Base-by-base conservation (phyloP, 2,329 filamentous ascomycete species). In the Lasiodiplodia theobromae region DNA sequence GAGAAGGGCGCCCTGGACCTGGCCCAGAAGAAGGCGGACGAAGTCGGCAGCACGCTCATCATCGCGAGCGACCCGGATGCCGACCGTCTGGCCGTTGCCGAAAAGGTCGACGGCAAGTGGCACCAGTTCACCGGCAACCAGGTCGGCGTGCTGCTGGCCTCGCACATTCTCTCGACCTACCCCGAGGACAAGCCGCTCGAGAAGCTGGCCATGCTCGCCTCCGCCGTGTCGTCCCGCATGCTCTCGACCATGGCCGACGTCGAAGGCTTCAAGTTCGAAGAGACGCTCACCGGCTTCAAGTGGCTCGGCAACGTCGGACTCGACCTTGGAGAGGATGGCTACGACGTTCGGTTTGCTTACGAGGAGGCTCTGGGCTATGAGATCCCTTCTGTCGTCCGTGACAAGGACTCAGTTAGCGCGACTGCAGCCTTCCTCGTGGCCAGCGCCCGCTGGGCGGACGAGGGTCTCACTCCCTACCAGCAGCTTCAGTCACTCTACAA, bases 321-420 rank as follows among this genome's bases (percentile, higher is more conserved):
- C 21, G 79, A 84, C n/a, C 81, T 89, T 2, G 68, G 84, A 67
- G 72, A 75, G 2, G 73, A 79, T 67, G 86, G 85, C 28, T 86
- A 85, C 71, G 79, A 83, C 25, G 83, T 86, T 0, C 79, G 83
- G 0, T 90, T 86, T 73, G 88, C 87, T 1, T 91, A 87, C 71
- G 88, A 91, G 76, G 88, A 91, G 77, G 88, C 88, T 8, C 83
- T 91, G 25, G 88, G 88, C 1, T 91, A 89, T 76, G 90, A 90
- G 88, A 88, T 90, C 67, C 83, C 88, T 0, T 78, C 82, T 8
- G 85, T 89, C 1, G 87, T 87, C 49, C 85, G 87, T 71, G 88
- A 91, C 77, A 91, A 91, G 73, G 88, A 91, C 74, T 88, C 87
- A 3, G 85, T 91, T 68, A 84, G 86, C 6, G 87, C 88, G 2